Percentiles rank a stretch among this genome's conserved stretches.
Evolutionary conservation across 2,329 filamentous ascomycete genomes (phyloP).

Genomic region (Hymenoscyphus linearis): DNA sequence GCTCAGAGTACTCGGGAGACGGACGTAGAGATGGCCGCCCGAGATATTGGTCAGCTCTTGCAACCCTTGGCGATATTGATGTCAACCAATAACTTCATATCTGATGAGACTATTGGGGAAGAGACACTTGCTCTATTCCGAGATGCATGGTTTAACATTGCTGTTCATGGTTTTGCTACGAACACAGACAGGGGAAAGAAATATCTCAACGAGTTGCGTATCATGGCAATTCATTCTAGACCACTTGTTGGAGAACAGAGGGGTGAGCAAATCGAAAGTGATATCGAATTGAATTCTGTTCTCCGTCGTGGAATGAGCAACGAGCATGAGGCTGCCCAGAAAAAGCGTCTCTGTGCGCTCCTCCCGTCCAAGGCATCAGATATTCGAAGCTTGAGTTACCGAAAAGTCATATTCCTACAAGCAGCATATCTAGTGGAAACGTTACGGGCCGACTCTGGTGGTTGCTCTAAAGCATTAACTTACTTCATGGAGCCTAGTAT

Average conservation of each 20-base stretch:
- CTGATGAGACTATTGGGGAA: slow-evolving; percentile 48
- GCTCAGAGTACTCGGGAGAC: slow-evolving; percentile 67
- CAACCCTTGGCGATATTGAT: slow-evolving; percentile 84
- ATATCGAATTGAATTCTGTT: slow-evolving; percentile 93
- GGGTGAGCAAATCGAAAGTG: slow-evolving; percentile 86
- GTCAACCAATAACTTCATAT: slow-evolving; percentile 54
- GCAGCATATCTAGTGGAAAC: slow-evolving; percentile 86
- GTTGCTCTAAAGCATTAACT: slow-evolving; percentile 81
- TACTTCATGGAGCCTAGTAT: slow-evolving; percentile 95
- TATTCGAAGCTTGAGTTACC: slow-evolving; percentile 77
- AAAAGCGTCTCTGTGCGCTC: slow-evolving; percentile 67
- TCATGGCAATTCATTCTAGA: slow-evolving; percentile 81
- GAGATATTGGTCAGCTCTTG: slow-evolving; percentile 82
- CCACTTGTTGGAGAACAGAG: slow-evolving; percentile 84
- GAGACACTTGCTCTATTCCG: slow-evolving; percentile 70
- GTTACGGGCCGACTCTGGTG: slow-evolving; percentile 76
- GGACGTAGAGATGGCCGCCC: slow-evolving; percentile 76
- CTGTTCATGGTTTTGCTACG: slow-evolving; percentile 82
- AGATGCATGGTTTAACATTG: slow-evolving; percentile 98
- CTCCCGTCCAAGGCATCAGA: slow-evolving; percentile 73
- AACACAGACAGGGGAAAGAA: slow-evolving; percentile 67
- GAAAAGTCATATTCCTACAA: slow-evolving; percentile 87
- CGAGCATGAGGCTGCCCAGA: slow-evolving; percentile 74
- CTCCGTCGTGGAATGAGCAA: slow-evolving; percentile 79
- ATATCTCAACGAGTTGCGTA: slow-evolving; percentile 70